A percentile compares a stretch with the other conserved stretches of the same genome.
Evolutionary conservation across 805 yeast species (phyloP).

Genomic region (Candida adriatica): DNA sequence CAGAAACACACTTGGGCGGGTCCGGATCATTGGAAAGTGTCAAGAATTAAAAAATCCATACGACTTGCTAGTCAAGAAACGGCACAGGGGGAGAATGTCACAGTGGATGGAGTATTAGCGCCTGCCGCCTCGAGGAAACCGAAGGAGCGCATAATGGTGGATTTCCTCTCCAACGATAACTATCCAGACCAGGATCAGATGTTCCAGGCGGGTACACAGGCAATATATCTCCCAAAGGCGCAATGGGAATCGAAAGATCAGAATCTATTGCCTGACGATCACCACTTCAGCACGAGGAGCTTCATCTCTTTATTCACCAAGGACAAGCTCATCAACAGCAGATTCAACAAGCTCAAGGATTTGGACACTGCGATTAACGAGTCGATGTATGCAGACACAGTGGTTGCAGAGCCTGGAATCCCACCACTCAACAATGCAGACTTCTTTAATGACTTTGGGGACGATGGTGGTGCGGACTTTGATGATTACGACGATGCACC

Average conservation of each 20-base stretch:
- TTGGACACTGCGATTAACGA: slow-evolving; percentile 45
- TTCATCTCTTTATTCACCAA: slow-evolving; percentile 64
- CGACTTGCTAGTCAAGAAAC: neutral
- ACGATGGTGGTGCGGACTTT: slow-evolving; percentile 24
- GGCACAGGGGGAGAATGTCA: neutral
- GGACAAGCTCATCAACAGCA: slow-evolving; percentile 42
- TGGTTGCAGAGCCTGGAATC: slow-evolving; percentile 21
- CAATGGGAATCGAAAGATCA: slow-evolving; percentile 34
- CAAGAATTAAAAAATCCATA: slow-evolving; percentile 39
- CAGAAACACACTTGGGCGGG: slow-evolving; percentile 80
- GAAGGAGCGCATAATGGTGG: slow-evolving; percentile 33
- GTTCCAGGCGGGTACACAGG: slow-evolving; percentile 31
- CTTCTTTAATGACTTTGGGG: slow-evolving; percentile 32
- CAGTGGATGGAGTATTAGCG: neutral
- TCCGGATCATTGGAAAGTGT: slow-evolving; percentile 87
- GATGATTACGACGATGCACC: slow-evolving; percentile 27
- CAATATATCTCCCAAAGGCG: slow-evolving; percentile 35
- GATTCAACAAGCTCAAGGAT: slow-evolving; percentile 21
- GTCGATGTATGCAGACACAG: slow-evolving; percentile 61
- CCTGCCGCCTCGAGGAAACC: slow-evolving; percentile 15
- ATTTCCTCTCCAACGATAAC: slow-evolving; percentile 35
- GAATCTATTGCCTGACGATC: slow-evolving; percentile 65
- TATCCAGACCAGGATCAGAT: slow-evolving; percentile 32
- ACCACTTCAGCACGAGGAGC: slow-evolving; percentile 61
- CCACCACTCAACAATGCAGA: slow-evolving; percentile 29